These are phyloP conservation scores for Dentipellis sp. DNA, from an alignment of 768 basidiomycete genomes.

Conservation along the genomic window DNA sequence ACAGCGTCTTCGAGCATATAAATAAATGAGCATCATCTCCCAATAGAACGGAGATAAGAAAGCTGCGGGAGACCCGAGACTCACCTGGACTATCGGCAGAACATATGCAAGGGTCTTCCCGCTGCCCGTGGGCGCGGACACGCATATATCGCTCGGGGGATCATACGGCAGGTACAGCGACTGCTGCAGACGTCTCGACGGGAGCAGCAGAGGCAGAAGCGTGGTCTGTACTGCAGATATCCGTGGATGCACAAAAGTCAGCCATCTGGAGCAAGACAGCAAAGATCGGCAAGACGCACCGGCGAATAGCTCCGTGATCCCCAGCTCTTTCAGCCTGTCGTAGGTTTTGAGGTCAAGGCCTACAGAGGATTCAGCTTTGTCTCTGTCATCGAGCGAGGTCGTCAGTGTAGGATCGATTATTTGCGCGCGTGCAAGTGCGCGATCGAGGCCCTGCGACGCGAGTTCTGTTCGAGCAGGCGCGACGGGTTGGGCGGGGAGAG, in stretches of 20 bases:
- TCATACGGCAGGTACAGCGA: constrained; percentile 57
- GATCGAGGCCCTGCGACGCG: constrained; percentile 71
- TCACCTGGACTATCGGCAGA: constrained; percentile 83
- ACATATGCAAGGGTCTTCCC: constrained; percentile 98
- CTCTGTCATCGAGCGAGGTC: constrained; percentile 34
- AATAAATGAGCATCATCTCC: neutral
- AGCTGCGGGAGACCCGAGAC: neutral
- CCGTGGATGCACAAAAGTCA: neutral
- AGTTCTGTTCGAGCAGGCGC: constrained; percentile 65
- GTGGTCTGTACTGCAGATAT: constrained; percentile 69
- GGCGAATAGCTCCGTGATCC: constrained; percentile 82
- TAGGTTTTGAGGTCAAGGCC: constrained; percentile 52
- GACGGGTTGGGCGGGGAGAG: constrained; percentile 53
- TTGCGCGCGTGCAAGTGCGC: constrained; percentile 60
- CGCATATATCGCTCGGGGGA: constrained; percentile 74
- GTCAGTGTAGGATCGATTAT: constrained; percentile 48
- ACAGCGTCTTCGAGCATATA: constrained; percentile 44
- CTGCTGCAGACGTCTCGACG: constrained; percentile 27
- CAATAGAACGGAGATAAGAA: neutral
- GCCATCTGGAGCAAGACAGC: neutral
- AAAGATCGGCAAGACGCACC: constrained; percentile 38
- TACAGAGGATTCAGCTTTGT: constrained; percentile 31
- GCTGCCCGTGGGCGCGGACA: constrained; percentile 95
- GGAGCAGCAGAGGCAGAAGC: constrained; percentile 75
- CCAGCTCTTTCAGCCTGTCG: constrained; percentile 60